Base-by-base conservation (phyloP, 257 asterid species). In the Echites panduratus region DNA sequence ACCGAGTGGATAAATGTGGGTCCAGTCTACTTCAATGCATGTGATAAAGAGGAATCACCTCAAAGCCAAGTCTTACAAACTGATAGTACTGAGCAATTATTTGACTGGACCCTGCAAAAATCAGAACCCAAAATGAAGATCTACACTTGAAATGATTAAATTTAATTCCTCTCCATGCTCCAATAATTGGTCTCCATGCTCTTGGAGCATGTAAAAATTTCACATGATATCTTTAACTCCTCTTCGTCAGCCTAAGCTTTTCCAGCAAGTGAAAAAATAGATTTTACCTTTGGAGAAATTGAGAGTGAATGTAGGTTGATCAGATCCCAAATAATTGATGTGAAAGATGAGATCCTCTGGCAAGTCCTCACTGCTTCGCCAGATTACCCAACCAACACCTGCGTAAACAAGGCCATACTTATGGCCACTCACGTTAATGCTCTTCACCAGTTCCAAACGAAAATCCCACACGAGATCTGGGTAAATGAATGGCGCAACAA, bases 11-110 rank as follows among this genome's bases (percentile, higher is more conserved):
- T 6, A 11, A 49, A 49, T 6, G 6, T n/a, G n/a, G n/a, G n/a
- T n/a, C n/a, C n/a, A n/a, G n/a, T n/a, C n/a, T n/a, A n/a, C n/a
- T n/a, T n/a, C n/a, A n/a, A n/a, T n/a, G n/a, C n/a, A n/a, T n/a
- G 7, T 64, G 13, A 40, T 53, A 1, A 5, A 32, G 50, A n/a
- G 50, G 66, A 70, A 20, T 73, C 83, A 90, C 94, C 96, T 90
- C 90, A 80, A 85, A 88, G 57, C 97, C 97, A 73, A 90, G 97
- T 66, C 97, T 83, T 49, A 90, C 87, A 79, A 90, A 90, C 83
- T 90, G 97, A 78, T 90, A 88, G 74, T 90, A 90, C 77, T 90
- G 95, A 14, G 90, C 87, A 74, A 90, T 87, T 77, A 90, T 88
- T 78, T 85, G 91, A 81, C 70, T 70, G 69, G 95, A 85, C 53